Percentiles rank a stretch among this genome's conserved stretches.
These are phyloP conservation scores for Tillandsia leiboldiana DNA, from an alignment of 176 grass and related monocot species.

Conservation along the genomic window DNA sequence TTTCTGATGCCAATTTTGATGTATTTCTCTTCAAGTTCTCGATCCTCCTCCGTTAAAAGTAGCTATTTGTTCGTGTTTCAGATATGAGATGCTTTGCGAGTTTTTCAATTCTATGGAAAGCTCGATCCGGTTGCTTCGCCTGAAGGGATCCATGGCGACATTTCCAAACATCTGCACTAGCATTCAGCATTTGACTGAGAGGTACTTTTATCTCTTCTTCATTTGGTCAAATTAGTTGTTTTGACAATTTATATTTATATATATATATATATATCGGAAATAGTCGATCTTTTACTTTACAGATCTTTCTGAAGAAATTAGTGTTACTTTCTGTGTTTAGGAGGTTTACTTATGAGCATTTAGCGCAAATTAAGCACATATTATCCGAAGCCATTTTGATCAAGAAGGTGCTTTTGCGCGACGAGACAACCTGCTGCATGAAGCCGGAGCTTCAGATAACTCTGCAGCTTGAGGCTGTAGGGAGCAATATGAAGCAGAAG, in stretches of 20 bases:
- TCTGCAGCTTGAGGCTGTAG: conserved; percentile 34
- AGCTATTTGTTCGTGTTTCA: conserved; percentile 7
- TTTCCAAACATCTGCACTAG: conserved; percentile 66
- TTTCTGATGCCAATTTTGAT: not conserved
- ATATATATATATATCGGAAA: not conserved
- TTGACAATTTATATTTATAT: not conserved
- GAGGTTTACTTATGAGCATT: conserved; percentile 68
- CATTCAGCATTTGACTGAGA: conserved; percentile 49
- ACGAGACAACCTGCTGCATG: conserved; percentile 74
- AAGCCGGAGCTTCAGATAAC: conserved; percentile 69
- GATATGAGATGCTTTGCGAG: conserved; percentile 65
- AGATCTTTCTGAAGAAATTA: not conserved
- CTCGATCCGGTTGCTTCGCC: conserved; percentile 54
- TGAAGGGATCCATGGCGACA: conserved; percentile 50
- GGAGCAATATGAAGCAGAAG: conserved; percentile 33
- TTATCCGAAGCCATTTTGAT: conserved; percentile 57
- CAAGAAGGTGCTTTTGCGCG: conserved; percentile 62
- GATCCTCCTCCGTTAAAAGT: not conserved
- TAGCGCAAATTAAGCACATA: conserved; percentile 72
- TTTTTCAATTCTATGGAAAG: conserved; percentile 82
- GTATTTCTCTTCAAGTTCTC: not conserved
- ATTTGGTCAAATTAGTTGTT: not conserved
- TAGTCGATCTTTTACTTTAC: not conserved
- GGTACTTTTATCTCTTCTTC: conserved; percentile 21
- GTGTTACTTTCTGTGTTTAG: conserved; percentile 30